These are phyloP conservation scores for Camellia sinensis DNA, from an alignment of 148 eudicot genomes.

Conservation along the genomic window DNA sequence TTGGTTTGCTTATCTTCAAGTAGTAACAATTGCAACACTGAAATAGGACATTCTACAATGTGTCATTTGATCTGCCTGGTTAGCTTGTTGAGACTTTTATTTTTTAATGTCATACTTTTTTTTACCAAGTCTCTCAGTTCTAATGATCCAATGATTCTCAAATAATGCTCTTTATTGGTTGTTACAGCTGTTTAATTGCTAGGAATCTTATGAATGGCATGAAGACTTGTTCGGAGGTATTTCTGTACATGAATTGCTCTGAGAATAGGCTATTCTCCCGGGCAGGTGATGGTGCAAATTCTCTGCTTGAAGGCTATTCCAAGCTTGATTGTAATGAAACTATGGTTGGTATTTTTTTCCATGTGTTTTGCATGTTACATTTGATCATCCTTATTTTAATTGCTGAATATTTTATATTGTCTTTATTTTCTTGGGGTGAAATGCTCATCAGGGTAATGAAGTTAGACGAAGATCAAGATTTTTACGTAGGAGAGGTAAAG, in stretches of 20 bases:
- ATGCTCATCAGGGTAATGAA: constrained; percentile 54
- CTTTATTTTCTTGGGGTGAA: background rate
- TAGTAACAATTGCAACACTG: background rate
- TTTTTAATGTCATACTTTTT: background rate
- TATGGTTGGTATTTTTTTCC: constrained; percentile 40
- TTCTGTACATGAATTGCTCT: constrained; percentile 60
- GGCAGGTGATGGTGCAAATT: constrained; percentile 50
- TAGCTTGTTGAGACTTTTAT: background rate
- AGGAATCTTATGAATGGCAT: constrained; percentile 84
- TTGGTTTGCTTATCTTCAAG: background rate
- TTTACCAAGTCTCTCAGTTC: background rate
- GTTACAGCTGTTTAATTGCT: constrained; percentile 86
- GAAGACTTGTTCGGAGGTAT: constrained; percentile 84
- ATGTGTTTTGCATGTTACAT: background rate
- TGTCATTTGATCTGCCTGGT: constrained; percentile 1
- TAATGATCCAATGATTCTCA: constrained; percentile 1
- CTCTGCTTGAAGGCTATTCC: constrained; percentile 30
- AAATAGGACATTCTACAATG: background rate
- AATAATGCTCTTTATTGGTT: background rate
- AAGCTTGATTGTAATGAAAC: constrained; percentile 50
- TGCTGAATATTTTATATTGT: background rate
- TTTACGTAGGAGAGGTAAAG: constrained; percentile 88
- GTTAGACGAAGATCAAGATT: constrained; percentile 79
- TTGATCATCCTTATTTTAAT: background rate
- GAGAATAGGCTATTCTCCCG: constrained; percentile 48